Conservation (phyloP, 2,329 filamentous ascomycete genomes). For the Ophiocordyceps robertsii region DNA sequence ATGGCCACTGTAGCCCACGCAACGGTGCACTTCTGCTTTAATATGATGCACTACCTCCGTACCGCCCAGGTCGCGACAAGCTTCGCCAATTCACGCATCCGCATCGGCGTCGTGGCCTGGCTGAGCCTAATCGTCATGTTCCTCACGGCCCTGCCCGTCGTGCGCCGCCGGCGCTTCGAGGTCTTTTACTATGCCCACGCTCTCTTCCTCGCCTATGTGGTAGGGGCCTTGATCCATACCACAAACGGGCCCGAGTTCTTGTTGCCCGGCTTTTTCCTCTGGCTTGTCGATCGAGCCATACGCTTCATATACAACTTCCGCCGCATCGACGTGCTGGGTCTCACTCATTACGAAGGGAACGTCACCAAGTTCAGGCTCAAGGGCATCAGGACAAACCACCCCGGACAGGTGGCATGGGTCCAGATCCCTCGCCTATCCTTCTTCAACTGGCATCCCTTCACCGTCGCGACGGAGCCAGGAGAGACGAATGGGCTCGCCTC, state of each 20-base stretch:
- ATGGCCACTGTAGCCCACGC: conserved; percentile 9
- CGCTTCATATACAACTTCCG: conserved; percentile 3
- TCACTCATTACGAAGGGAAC: neutral
- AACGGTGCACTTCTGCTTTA: conserved; percentile 9
- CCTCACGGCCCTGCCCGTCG: conserved; percentile 7
- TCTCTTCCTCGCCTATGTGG: conserved; percentile 11
- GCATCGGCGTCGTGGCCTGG: conserved; percentile 10
- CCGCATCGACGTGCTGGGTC: neutral
- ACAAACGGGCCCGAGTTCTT: conserved; percentile 11
- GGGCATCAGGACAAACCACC: neutral
- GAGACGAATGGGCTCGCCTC: conserved; percentile 1
- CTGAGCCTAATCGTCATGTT: conserved; percentile 6
- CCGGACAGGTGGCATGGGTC: conserved; percentile 12
- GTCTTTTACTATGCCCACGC: conserved; percentile 11
- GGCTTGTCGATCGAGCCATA: conserved; percentile 8
- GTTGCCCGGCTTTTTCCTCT: conserved; percentile 9
- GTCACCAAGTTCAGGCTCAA: neutral
- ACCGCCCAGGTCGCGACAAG: conserved; percentile 9
- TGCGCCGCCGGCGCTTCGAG: conserved; percentile 9
- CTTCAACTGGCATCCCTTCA: conserved; percentile 14
- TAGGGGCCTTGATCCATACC: conserved; percentile 10
- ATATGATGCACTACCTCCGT: conserved; percentile 7
- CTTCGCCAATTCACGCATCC: conserved; percentile 6
- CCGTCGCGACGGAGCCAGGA: conserved; percentile 7
- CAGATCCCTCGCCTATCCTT: conserved; percentile 8